Base-by-base conservation (phyloP, 2,329 filamentous ascomycete species). In the Fusarium caatingaense region DNA sequence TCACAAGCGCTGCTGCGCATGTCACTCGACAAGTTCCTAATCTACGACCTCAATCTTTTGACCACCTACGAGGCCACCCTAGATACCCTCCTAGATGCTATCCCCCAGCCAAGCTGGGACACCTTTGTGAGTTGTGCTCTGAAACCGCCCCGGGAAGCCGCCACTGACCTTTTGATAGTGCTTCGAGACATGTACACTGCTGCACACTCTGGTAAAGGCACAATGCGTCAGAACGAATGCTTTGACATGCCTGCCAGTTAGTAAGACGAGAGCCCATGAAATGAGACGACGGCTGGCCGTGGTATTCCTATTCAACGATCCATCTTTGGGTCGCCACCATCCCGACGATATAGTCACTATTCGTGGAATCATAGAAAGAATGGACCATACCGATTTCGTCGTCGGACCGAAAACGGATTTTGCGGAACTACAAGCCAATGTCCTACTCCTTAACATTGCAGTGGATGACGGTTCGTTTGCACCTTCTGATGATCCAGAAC, bases 371-470 rank as follows among this genome's bases (percentile, higher is more conserved):
- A 82, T 83, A 56, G 68, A 81, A n/a, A 82, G 83, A 15, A 80
- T 91, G 12, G 74, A 79, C 15, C 74, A 78, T 8, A 78, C 83
- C 2, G 81, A 85, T 25, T 91, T 91, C 73, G 76, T 78, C 23
- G 81, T 91, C 69, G 83, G 78, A 6, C 81, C 82, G 18, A 72
- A 83, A 30, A 92, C 90, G 0, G 83, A 97, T 78, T 97, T 92
- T 78, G 82, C 84, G 18, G 84, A 90, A 57, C 85, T 98, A 3
- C 83, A 85, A 34, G 89, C 92, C 4, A 84, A 89, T 18, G 83
- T 92, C 6, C 80, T 85, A 5, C 86, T 97, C 21, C 86, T 98
- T 8, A 91, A 96, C 75, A 87, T 93, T 41, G 91, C 89, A 18
- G 84, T 98, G 54, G 92, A 93, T 64, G 88, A 91, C 61, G 92